Conservation (phyloP, 495 filamentous ascomycete species). For the Xylaria flabelliformis region DNA sequence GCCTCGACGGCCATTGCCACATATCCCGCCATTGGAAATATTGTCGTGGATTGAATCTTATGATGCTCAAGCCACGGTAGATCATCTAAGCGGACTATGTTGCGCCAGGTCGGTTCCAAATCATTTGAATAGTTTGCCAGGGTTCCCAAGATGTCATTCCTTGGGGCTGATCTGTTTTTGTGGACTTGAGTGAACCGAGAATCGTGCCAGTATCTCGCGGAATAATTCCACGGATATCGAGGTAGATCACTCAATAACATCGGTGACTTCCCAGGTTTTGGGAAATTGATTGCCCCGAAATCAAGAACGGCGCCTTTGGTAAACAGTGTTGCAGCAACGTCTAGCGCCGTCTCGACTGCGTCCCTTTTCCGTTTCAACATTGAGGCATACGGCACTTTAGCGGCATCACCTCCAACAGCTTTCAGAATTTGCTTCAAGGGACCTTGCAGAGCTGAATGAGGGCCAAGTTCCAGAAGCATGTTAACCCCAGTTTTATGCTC, state of each 20-base stretch:
- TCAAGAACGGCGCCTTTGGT: constrained; percentile 52
- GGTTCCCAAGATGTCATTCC: constrained; percentile 63
- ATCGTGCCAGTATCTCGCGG: constrained; percentile 59
- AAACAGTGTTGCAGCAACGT: constrained; percentile 52
- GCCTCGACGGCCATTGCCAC: constrained; percentile 65
- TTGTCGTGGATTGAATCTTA: constrained; percentile 51
- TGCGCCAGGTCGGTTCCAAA: constrained; percentile 59
- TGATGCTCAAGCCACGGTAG: constrained; percentile 63
- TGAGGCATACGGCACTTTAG: constrained; percentile 52
- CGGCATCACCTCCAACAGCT: constrained; percentile 41
- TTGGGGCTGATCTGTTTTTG: constrained; percentile 49
- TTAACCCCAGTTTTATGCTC: constrained; percentile 46
- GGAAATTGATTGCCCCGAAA: constrained; percentile 55
- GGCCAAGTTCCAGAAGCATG: constrained; percentile 68
- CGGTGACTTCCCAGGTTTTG: constrained; percentile 40
- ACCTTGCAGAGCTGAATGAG: constrained; percentile 67
- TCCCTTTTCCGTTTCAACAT: constrained; percentile 51
- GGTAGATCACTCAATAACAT: constrained; percentile 51
- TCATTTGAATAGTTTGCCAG: constrained; percentile 54
- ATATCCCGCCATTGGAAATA: constrained; percentile 70
- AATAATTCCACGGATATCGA: constrained; percentile 60
- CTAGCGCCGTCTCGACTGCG: constrained; percentile 51
- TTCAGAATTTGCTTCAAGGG: constrained; percentile 66
- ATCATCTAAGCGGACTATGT: constrained; percentile 57
- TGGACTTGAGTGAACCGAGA: constrained; percentile 59